Evolutionary conservation across 805 yeast species (phyloP).

Genomic region (Nakazawaea ernobii): DNA sequence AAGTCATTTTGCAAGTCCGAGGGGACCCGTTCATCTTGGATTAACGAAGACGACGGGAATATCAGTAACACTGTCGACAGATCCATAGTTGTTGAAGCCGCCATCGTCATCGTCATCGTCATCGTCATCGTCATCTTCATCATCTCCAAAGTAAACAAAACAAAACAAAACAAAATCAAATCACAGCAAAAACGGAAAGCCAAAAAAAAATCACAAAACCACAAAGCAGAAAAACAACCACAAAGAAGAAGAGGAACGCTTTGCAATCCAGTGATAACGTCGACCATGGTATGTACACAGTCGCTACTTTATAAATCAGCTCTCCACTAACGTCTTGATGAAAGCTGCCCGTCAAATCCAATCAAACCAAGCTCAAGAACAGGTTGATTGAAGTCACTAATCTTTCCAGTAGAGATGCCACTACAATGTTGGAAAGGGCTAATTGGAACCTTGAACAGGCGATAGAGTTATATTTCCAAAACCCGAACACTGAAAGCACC

Average conservation of each 20-base stretch:
- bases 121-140: too few relatives aligned
- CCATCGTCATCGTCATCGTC: too few relatives aligned
- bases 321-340: not conserved
- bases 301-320: too few relatives aligned
- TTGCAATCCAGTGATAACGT: too few relatives aligned
- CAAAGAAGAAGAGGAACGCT: too few relatives aligned
- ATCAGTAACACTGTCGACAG: not conserved
- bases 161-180: not conserved
- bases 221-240: too few relatives aligned
- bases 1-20: constrained; percentile 9
- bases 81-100: not conserved
- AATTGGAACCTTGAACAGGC: constrained; percentile 28
- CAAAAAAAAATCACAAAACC: too few relatives aligned
- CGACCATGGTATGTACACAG: too few relatives aligned
- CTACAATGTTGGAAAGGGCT: constrained; percentile 26
- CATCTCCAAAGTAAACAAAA: not conserved
- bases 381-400: constrained; percentile 39
- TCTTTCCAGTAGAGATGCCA: constrained; percentile 27
- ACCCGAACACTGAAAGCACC: constrained; percentile 5
- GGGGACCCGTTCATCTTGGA: constrained; percentile 8
- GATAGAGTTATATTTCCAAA: constrained; percentile 23
- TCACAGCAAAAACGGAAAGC: too few relatives aligned
- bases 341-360: not conserved
- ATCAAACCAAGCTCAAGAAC: constrained; percentile 11
- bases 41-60: constrained; percentile 1